Conservation (phyloP, 495 filamentous ascomycete genomes). For the Podospora conica region DNA sequence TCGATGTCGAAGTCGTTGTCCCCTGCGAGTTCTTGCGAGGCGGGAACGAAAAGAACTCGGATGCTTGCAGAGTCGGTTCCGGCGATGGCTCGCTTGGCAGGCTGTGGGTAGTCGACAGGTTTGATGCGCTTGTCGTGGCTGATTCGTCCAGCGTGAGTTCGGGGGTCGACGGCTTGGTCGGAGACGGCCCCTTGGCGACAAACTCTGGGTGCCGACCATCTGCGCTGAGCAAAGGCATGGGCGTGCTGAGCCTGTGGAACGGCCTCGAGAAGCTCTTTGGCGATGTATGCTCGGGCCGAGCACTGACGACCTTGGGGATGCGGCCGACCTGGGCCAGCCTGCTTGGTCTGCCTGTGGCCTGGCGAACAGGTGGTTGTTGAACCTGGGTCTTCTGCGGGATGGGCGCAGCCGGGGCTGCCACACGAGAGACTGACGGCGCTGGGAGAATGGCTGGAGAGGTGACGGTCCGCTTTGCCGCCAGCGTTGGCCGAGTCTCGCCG, state of each 20-base stretch:
- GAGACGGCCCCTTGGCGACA: constrained; percentile 44
- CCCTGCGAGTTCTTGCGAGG: constrained; percentile 62
- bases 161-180: constrained; percentile 35
- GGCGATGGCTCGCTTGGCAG: constrained; percentile 16
- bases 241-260: constrained; percentile 32
- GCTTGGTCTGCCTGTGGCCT: constrained; percentile 30
- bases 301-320: constrained; percentile 81
- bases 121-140: constrained; percentile 13
- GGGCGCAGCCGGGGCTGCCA: neutral
- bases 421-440: neutral
- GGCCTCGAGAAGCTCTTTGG: constrained; percentile 83
- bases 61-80: constrained; percentile 11
- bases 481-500: neutral
- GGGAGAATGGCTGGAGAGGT: neutral
- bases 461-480: neutral
- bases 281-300: constrained; percentile 61
- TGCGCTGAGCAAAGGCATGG: constrained; percentile 12
- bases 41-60: constrained; percentile 67
- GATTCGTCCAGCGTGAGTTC: constrained; percentile 27
- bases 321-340: constrained; percentile 76
- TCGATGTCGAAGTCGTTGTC: constrained; percentile 48
- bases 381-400: neutral
- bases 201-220: constrained; percentile 32
- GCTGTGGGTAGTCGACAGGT: constrained; percentile 21
- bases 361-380: constrained; percentile 3